Base-by-base conservation (phyloP, 108 stramenopile species). In the Skeletonema marinoi region DNA sequence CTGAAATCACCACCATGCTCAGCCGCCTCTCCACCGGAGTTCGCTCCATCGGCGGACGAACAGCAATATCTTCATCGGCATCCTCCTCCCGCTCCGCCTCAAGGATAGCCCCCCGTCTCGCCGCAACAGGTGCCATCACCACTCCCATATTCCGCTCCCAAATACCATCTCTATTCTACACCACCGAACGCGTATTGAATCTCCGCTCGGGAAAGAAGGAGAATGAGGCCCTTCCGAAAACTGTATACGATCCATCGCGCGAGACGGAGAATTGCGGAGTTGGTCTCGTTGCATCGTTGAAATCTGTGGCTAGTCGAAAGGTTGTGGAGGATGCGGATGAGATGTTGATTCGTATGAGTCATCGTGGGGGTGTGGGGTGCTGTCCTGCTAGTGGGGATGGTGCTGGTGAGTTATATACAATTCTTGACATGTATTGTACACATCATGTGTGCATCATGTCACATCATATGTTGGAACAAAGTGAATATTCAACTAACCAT, bases 291-390 rank as follows among this genome's bases (percentile, higher is more conserved):
- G 96, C 96, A 25, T 90, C 89, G 19, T 77, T 97, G 42, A 92
- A 95, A 70, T 90, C 90, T 19, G 81, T 91, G 60, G 87, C 96
- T 1, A 88, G 86, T 62, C 88, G 98, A 8, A 88, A 86, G 75
- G 95, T 97, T 32, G 96, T 98, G 39, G 89, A 94, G 56, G 95
- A 96, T 74, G 97, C 97, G 17, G 96, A 98, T 85, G 97, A 98
- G 82, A 98, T 98, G 98, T 82, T 98, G 42, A 91, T 98, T 58
- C 91, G 98, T 36, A 98, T 98, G 98, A 84, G 92, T 75, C 98
- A 98, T 88, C 85, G 98, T 62, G 98, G 98, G 38, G 96, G 96
- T 29, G 94, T 93, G 65, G 96, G 96, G 9, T 97, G 94, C 66
- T 95, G 95, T 80, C 96, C 96, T 32, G 89, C 90, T 19, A 88